Base-by-base conservation (phyloP, 2,329 filamentous ascomycete genomes). In the Harringtonia lauricola region DNA sequence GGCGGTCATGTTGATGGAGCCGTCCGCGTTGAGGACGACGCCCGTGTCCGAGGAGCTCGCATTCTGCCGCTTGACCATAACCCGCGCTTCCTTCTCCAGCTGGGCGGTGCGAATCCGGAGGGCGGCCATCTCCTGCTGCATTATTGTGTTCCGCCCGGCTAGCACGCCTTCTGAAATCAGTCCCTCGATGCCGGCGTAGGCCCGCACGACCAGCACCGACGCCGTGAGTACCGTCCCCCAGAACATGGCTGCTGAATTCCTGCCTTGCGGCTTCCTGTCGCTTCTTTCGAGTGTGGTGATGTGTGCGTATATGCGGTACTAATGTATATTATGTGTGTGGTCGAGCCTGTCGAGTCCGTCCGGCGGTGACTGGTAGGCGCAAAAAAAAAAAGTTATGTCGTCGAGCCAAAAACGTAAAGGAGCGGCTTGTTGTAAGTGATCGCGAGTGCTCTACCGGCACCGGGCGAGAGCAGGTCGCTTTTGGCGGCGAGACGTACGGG, bases 1-100 rank as follows among this genome's bases (percentile, higher is more conserved):
- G 8, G 66, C 61, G 3, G 69, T 69, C 55, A 72, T 57, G 61
- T 80, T 72, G 51, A 72, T 56, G n/a, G 60, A 62, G 42, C 66
- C 67, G 50, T 71, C 60, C 24, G 58, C 50, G 44, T 63, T 66
- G 41, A 68, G 52, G 18, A 57, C 49, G 22, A 65, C 57, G 30
- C 58, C 58, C 8, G 50, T 48, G 28, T 36, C 40, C 22, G 34
- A 17, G 8, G 18, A 22, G 3, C 39, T 42, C 6, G 37, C n/a
- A 41, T 39, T 42, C 42, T 43, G 49, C 47, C 47, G 36, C 26
- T 42, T 46, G 18, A 31, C 33, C 31, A 19, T 21, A 55, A 22
- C 52, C 51, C 44, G 3, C n/a, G 6, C 22, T 24, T 13, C 35
- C 21, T 18, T 34, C 6, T 19, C 24, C 34, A 41, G 4, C 36